These are phyloP conservation scores for Cucurbitaria berberidis DNA, from an alignment of 2,329 filamentous ascomycete species.

Conservation along the genomic window DNA sequence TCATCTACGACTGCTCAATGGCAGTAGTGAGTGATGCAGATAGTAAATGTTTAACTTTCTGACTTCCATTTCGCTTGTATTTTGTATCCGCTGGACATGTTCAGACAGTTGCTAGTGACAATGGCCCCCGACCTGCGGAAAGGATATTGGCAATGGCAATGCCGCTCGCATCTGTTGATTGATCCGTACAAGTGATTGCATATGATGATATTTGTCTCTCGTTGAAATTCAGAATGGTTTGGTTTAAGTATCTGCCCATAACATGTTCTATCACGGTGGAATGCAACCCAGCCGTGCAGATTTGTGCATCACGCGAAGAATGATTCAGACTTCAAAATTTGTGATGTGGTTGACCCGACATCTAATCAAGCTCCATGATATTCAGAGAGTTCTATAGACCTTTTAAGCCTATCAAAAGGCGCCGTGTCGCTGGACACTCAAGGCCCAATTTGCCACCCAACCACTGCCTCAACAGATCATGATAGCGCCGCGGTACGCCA, in stretches of 20 bases:
- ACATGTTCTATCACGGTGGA: no score
- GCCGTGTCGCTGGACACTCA: conserved; percentile 1
- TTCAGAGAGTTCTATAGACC: conserved; percentile 17
- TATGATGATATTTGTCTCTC: no score
- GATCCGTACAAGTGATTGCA: no score
- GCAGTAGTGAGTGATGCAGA: background rate
- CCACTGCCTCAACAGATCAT: background rate
- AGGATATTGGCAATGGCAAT: no score
- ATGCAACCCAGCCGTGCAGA: no score
- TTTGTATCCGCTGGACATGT: no score
- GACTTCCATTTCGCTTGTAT: background rate
- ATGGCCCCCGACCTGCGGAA: no score
- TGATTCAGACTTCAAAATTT: background rate
- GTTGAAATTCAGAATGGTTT: no score
- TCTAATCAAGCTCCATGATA: conserved; percentile 11
- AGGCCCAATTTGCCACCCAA: background rate
- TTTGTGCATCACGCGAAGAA: no score
- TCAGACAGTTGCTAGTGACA: no score
- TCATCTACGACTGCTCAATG: background rate
- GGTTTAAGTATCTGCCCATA: no score
- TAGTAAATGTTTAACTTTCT: background rate
- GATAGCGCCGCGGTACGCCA: conserved; percentile 15
- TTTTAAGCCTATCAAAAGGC: conserved; percentile 3
- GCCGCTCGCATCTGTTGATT: no score
- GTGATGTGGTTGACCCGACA: conserved; percentile 2